phyloP scores from a whole-genome alignment of 2,329 filamentous ascomycete species.

The Hortaea sp. region DNA sequence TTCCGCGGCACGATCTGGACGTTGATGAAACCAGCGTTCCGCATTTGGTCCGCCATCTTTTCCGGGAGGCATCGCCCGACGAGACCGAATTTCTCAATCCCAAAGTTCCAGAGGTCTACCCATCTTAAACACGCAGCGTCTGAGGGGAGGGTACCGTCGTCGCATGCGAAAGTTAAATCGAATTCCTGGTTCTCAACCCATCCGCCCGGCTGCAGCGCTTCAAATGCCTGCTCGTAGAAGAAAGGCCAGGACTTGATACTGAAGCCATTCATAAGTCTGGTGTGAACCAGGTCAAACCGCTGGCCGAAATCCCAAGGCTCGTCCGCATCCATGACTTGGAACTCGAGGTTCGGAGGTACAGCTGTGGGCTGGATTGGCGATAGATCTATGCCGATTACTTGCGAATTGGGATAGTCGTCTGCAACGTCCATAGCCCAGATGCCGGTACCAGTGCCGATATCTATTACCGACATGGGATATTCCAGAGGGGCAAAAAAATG shows the following conservation, averaged over 20 bases:
- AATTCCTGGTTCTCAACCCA: conserved; percentile 34
- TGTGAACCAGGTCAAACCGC: conserved; percentile 22
- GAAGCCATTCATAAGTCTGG: conserved; percentile 21
- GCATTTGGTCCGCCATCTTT: conserved; percentile 26
- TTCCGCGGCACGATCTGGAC: conserved; percentile 19
- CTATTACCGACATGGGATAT: conserved; percentile 8
- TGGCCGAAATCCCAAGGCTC: conserved; percentile 14
- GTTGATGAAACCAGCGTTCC: conserved; percentile 24
- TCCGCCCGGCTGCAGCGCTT: conserved; percentile 22
- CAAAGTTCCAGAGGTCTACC: conserved; percentile 2
- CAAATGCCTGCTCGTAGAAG: conserved; percentile 17
- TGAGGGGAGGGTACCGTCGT: neutral
- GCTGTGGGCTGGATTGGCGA: conserved; percentile 19
- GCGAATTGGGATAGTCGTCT: conserved; percentile 13
- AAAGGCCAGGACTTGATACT: conserved; percentile 18
- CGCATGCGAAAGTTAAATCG: conserved; percentile 1
- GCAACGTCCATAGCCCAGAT: conserved; percentile 27
- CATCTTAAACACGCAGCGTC: neutral
- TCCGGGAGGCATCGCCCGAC: conserved; percentile 16
- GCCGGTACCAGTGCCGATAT: conserved; percentile 8
- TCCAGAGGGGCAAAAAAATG: conserved; percentile 8
- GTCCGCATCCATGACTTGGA: conserved; percentile 16
- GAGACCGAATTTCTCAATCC: neutral
- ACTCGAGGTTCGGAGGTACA: conserved; percentile 16
- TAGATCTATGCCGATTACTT: conserved; percentile 18